Conservation (phyloP, 1,284 basidiomycete species). For the Rhodotorula sp. region DNA sequence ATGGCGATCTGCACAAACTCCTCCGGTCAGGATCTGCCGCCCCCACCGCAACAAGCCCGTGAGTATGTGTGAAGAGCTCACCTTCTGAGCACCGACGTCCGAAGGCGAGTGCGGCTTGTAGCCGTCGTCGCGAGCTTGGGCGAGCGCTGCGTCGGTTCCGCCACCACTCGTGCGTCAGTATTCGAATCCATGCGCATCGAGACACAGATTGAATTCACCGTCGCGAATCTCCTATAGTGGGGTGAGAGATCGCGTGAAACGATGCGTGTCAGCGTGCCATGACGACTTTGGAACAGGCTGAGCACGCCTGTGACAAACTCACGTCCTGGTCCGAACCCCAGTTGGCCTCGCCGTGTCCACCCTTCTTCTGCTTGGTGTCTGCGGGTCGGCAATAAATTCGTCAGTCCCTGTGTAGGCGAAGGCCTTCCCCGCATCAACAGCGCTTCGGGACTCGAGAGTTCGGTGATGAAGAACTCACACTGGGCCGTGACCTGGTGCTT, state of each 20-base stretch:
- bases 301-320: not conserved
- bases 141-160: not conserved
- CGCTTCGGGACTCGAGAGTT: no score
- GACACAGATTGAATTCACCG: not conserved
- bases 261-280: no score
- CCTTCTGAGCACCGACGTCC: constrained; percentile 13
- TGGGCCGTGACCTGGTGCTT: not conserved
- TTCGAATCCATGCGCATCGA: not conserved
- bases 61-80: no score
- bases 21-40: no score
- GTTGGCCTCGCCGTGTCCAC: constrained; percentile 8
- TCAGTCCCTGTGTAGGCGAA: not conserved
- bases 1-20: not conserved
- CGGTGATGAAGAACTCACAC: not conserved
- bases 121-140: constrained; percentile 5
- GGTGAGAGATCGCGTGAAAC: not conserved
- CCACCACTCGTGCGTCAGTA: not conserved
- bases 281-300: no score
- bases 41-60: no score
- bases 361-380: constrained; percentile 1
- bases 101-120: constrained; percentile 8
- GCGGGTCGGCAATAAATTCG: not conserved
- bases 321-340: constrained; percentile 12
- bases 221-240: constrained; percentile 1
- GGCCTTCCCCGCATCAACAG: no score